Base-by-base conservation (phyloP, 768 basidiomycete species). In the Suillus ampliporus region DNA sequence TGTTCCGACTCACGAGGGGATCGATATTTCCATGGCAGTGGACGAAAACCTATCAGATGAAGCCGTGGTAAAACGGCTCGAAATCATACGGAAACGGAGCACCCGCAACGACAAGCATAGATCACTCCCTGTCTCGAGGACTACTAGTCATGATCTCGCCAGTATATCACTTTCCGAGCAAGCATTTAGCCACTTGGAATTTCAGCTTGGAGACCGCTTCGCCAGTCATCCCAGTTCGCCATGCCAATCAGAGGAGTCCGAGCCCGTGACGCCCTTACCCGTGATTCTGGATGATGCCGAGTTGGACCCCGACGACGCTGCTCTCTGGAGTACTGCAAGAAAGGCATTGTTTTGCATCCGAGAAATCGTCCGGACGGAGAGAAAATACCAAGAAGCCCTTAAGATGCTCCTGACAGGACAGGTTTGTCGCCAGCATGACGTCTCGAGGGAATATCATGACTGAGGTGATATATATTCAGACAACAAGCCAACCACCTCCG, bases 21-120 rank as follows among this genome's bases (percentile, higher is more conserved):
- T 74, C 34, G 57, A 58, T 57, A 71, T 85, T 52, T 82, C 82
- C 2, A 82, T 80, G 69, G 83, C 81, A 17, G 80, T 86, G 63
- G 83, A 79, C 53, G 80, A 84, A 31, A 79, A 72, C 19, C 75
- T 85, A 54, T 78, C 83, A 3, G 84, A 86, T 68, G 84, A 84
- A 65, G 79, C 75, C 40, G 73, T 86, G 13, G 77, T 86, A 7
- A 74, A 80, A 53, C 77, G 77, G 52, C 75, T 86, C 28, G 85
- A 86, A 68, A 71, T 72, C 23, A 80, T 85, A 65, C 73, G 80
- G 35, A 69, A 64, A 68, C 69, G 71, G 65, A 26, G 59, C 35
- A 37, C 40, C 21, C 31, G 11, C 54, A 40, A 56, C 37, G 54
- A 40, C 17, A 56, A 56, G 38, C 37, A 19, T n/a, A 9, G 6